A percentile compares a stretch with the other conserved stretches of the same genome.
phyloP scores from a whole-genome alignment of 768 basidiomycete genomes.

The Chiua virens region DNA sequence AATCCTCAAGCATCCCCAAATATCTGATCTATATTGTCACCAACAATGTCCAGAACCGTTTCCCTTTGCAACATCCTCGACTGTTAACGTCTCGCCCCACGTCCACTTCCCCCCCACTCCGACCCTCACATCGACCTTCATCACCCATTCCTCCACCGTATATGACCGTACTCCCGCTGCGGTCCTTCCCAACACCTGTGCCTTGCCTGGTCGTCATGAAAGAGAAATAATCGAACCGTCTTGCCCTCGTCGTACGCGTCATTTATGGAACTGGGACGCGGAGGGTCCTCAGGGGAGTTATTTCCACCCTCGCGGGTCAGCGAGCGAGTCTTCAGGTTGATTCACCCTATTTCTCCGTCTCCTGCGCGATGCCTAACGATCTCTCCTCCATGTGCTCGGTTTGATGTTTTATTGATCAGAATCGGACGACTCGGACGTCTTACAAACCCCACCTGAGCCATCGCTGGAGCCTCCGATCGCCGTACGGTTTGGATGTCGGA shows the following conservation, averaged over 20 bases:
- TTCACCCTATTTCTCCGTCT: conserved; percentile 22
- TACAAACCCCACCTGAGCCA: conserved; percentile 36
- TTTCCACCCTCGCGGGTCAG: conserved; percentile 52
- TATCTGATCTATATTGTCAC: conserved; percentile 19
- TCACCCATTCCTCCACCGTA: conserved; percentile 59
- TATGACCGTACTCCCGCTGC: conserved; percentile 76
- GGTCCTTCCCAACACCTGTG: conserved; percentile 64
- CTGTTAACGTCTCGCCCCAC: conserved; percentile 41
- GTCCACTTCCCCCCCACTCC: conserved; percentile 71
- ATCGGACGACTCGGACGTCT: conserved; percentile 44
- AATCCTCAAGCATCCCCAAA: conserved; percentile 31
- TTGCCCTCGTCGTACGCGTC: conserved; percentile 5
- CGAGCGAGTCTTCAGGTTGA: conserved; percentile 29
- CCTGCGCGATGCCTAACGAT: conserved; percentile 32
- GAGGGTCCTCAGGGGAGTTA: conserved; percentile 41
- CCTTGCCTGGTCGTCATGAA: conserved; percentile 64
- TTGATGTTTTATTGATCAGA: conserved; percentile 32
- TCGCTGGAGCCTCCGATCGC: conserved; percentile 21
- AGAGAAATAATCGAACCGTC: conserved; percentile 37
- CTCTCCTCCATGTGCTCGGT: neutral
- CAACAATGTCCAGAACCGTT: conserved; percentile 24
- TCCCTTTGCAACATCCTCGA: conserved; percentile 41
- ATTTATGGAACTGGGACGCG: conserved; percentile 6
- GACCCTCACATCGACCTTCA: conserved; percentile 52
- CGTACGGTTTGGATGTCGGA: conserved; percentile 22